Percentiles rank a stretch among this genome's conserved stretches.
phyloP scores from a whole-genome alignment of 2,329 filamentous ascomycete genomes.

The Penicillium sp. region DNA sequence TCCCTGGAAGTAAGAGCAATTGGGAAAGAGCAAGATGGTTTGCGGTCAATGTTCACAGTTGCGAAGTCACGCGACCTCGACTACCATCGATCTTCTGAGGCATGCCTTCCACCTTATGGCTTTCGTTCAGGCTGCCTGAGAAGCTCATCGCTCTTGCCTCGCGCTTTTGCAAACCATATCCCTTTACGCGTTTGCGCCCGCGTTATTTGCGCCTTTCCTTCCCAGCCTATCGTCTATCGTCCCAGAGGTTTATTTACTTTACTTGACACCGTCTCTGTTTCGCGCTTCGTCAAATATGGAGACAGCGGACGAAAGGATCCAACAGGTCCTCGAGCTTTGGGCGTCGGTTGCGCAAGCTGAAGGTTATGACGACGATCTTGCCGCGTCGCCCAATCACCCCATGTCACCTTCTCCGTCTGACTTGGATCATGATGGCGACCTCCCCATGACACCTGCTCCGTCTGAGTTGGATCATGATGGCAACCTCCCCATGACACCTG shows the following conservation, averaged over 20 bases:
- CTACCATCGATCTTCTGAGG: neutral
- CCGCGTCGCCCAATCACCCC: no score
- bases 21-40: neutral
- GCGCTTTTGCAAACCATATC: neutral
- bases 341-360: no score
- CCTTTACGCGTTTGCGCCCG: no score
- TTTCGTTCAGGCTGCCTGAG: neutral
- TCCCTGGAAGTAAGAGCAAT: neutral
- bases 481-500: no score
- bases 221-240: no score
- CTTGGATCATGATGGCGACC: no score
- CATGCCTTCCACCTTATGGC: neutral
- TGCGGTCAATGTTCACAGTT: neutral
- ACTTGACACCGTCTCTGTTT: no score
- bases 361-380: no score
- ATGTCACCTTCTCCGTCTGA: no score
- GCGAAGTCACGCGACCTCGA: neutral
- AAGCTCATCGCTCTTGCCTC: neutral
- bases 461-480: no score
- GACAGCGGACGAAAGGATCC: neutral
- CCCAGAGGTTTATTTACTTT: neutral
- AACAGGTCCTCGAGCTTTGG: no score
- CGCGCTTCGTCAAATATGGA: neutral
- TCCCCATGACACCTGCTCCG: no score
- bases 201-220: neutral